Evolutionary conservation across 2,329 filamentous ascomycete species (phyloP), one percentile per base, ranked within the genome.

Genomic region (Onygenales sp.): DNA sequence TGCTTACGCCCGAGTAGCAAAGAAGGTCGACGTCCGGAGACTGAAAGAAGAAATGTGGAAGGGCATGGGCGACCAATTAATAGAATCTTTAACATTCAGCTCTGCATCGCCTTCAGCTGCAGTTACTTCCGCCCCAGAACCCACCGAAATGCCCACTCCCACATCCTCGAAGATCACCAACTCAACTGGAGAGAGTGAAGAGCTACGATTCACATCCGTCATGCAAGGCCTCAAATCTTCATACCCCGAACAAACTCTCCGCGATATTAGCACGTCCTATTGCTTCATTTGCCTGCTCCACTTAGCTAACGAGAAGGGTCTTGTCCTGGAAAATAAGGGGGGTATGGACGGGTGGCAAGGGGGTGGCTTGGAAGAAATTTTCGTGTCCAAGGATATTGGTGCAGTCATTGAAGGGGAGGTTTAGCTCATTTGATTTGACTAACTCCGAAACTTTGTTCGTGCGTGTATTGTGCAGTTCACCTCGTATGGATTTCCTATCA

Each of bases 251-350:
- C 79, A 87, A 60, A 82, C 84, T 56, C 88, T 98, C 83, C 84
- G 86, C 56, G 93, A 98, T 70, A 97, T 98, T 64, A 95, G 90
- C 37, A 98, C 93, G 0, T 94, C 78, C 13, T 86, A 81, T 60
- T 95, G 93, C 68, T 98, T 97, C 72, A 98, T 98, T 58, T 94
- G 88, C 63, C 73, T 95, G 54, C 74, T 96, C 59, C 91, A 96
- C 70, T 68, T 96, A 63, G 91, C 91, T 55, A 96, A 96, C 70
- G 91, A 96, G 66, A 92, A 94, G 73, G 91, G 91, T 0, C 75
- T 96, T 40, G 77, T 86, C 27, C 86, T 96, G 57, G 80, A 86
- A 59, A 84, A 83, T 52, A 74, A 79, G 43, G 62, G 61, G 21
- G 56, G 60, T 31, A 54, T 56, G 39, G 54, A 59, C 39, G 57